Conservation (phyloP, 2,329 filamentous ascomycete species). For the Colletotrichum costaricense region DNA sequence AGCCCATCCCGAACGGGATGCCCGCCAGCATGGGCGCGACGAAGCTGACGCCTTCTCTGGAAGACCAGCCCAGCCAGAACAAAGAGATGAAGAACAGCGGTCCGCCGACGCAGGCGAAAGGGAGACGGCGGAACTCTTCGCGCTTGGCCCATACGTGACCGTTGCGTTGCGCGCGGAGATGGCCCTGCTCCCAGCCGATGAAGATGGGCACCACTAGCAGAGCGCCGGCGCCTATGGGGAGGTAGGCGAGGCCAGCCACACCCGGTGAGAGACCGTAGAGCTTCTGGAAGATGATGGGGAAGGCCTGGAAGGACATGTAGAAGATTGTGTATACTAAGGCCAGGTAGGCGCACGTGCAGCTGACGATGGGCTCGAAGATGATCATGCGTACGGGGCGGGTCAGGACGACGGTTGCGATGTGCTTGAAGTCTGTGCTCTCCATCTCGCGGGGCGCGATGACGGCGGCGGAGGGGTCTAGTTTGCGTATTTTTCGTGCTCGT, state of each 20-base stretch:
- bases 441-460: constrained; percentile 73
- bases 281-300: constrained; percentile 74
- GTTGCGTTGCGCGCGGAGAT: constrained; percentile 19
- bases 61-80: constrained; percentile 73
- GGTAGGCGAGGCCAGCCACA: constrained; percentile 73
- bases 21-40: constrained; percentile 70
- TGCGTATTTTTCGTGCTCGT: constrained; percentile 68
- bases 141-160: constrained; percentile 67
- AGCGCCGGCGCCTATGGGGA: constrained; percentile 75
- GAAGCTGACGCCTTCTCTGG: constrained; percentile 59
- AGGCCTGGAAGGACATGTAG: constrained; percentile 82
- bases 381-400: constrained; percentile 80
- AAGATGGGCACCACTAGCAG: constrained; percentile 70
- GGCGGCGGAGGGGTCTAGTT: constrained; percentile 60
- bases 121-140: constrained; percentile 77
- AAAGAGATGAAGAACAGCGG: constrained; percentile 68
- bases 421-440: constrained; percentile 64
- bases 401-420: constrained; percentile 76
- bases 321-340: constrained; percentile 75
- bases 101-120: constrained; percentile 77
- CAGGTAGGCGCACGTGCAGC: constrained; percentile 76
- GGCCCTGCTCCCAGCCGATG: constrained; percentile 62
- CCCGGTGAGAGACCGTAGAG: constrained; percentile 74
- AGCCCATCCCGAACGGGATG: constrained; percentile 70
- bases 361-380: constrained; percentile 77